Evolutionary conservation across 129 eudicot species (phyloP).

Genomic region (Rutidosis leptorrhynchoides): DNA sequence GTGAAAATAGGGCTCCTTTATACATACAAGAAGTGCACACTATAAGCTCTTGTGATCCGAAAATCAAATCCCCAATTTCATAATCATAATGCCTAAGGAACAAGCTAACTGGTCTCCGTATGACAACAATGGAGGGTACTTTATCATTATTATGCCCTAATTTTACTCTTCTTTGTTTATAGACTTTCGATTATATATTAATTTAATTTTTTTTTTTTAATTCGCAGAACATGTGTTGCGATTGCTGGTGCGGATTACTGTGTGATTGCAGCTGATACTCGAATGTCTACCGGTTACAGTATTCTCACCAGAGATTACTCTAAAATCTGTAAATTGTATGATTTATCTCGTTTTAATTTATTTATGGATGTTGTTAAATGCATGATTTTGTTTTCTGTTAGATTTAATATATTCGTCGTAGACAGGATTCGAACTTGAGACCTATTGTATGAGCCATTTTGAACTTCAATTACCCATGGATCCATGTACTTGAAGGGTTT

Average conservation of each 20-base stretch:
- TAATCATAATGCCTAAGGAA: slow-evolving; percentile 37
- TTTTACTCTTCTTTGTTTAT: background rate
- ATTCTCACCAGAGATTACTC: slow-evolving; percentile 98
- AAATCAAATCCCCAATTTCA: background rate
- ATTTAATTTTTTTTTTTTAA: slow-evolving; percentile 13
- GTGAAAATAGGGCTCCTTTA: slow-evolving; percentile 10
- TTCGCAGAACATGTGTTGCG: slow-evolving; percentile 80
- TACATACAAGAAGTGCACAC: slow-evolving; percentile 13
- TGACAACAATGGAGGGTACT: slow-evolving; percentile 51
- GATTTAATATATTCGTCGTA: no score
- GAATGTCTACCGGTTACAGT: slow-evolving; percentile 95
- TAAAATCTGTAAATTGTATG: slow-evolving; percentile 86
- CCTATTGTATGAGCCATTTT: background rate
- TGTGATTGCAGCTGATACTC: slow-evolving; percentile 94
- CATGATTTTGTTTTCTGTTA: background rate
- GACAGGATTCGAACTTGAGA: no score
- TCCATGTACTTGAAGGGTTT: background rate
- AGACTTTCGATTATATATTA: slow-evolving; percentile 1
- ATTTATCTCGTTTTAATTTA: background rate
- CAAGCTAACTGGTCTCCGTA: slow-evolving; percentile 48
- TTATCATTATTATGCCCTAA: background rate
- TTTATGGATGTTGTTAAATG: background rate
- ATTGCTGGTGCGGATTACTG: slow-evolving; percentile 95
- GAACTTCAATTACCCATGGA: background rate
- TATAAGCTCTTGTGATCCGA: slow-evolving; percentile 19